Evolutionary conservation across 1,284 basidiomycete species (phyloP), one percentile per base, ranked within the genome.

Genomic region (Anthracocystis setariae): DNA sequence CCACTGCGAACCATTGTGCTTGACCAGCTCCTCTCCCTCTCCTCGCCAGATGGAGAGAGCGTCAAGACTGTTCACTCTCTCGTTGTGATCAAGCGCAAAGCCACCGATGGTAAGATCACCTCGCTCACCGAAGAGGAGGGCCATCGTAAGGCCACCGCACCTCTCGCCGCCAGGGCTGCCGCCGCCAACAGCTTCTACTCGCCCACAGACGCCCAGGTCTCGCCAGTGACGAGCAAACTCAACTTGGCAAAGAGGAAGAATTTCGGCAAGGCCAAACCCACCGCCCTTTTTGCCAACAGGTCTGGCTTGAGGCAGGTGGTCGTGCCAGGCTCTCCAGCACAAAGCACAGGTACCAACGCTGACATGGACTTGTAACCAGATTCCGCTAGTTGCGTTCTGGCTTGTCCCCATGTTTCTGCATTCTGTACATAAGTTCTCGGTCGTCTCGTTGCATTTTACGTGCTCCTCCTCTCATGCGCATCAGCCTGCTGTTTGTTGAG

Each of bases 231-330:
- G 9, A 79, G 79, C 39, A 82, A 82, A 60, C 73, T 82, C 42
- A 82, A 82, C 57, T 54, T 82, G 27, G 70, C 71, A 38, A 82
- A 82, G 75, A 66, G 72, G 44, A 79, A 80, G 62, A 80, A 82
- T 59, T 64, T 73, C 62, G 55, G 67, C 29, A 82, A 82, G 68
- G 78, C 66, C 33, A 81, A 80, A 63, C 80, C 80, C 5, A 80
- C 77, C n/a, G 68, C 65, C 3, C 72, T 81, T n/a, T 81, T 81
- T 62, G 78, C 78, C 46, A 73, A 73, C 51, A 49, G 54, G 40
- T 73, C 71, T 7, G 65, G 61, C 9, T 61, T 69, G 55, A 53
- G 71, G 24, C 71, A 73, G 32, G 57, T 65, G 15, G 52, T 69
- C 35, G 32, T 65, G 10, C 71, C 65, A n/a, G 65, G 57, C 20